Conservation (phyloP, 768 basidiomycete species). For the Mycena vitilis region DNA sequence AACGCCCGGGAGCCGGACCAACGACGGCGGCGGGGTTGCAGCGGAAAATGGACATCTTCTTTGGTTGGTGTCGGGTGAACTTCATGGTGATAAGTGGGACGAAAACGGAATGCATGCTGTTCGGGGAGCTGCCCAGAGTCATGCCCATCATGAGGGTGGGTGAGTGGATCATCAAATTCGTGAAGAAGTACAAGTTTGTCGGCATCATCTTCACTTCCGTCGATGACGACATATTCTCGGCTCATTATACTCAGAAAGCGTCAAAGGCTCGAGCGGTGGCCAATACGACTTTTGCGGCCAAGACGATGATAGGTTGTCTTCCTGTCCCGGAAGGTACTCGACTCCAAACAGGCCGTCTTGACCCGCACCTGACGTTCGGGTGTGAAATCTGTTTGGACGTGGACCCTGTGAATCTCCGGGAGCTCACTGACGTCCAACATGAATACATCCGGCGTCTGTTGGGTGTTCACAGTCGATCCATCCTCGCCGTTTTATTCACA, state of each 20-base stretch:
- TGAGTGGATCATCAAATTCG: slow-evolving; percentile 18
- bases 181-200: slow-evolving; percentile 31
- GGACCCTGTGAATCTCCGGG: not conserved
- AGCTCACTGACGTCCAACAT: slow-evolving; percentile 3
- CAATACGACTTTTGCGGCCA: slow-evolving; percentile 33
- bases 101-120: slow-evolving; percentile 39
- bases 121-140: slow-evolving; percentile 18
- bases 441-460: slow-evolving; percentile 2
- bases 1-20: not conserved
- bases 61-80: slow-evolving; percentile 39
- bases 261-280: slow-evolving; percentile 32
- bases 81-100: slow-evolving; percentile 41
- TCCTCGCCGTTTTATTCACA: not conserved
- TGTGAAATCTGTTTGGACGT: slow-evolving; percentile 35
- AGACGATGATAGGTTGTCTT: slow-evolving; percentile 33
- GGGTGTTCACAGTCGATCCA: not conserved
- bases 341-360: slow-evolving; percentile 38
- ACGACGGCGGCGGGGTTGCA: slow-evolving; percentile 34
- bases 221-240: slow-evolving; percentile 20
- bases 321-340: slow-evolving; percentile 30
- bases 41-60: slow-evolving; percentile 32
- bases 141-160: slow-evolving; percentile 11
- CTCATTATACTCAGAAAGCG: slow-evolving; percentile 35
- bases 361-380: slow-evolving; percentile 41
- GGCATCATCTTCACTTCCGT: slow-evolving; percentile 28